Evolutionary conservation across 306 rosid genomes (phyloP), one percentile per base, ranked within the genome.

Genomic region (Nissolia schottii): DNA sequence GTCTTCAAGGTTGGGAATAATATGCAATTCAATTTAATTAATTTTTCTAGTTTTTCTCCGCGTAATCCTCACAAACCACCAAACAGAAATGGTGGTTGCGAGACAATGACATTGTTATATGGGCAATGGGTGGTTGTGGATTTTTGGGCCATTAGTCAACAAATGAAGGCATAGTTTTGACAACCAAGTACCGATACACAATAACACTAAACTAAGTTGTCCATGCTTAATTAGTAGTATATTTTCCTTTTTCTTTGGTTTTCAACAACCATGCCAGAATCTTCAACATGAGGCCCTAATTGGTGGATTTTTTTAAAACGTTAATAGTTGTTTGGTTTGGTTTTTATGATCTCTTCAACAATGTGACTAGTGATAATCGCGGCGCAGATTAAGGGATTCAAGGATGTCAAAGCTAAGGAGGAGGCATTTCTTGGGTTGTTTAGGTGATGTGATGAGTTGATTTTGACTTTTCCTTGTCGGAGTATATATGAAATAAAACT

Each of bases 91-190:
- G 85, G 81, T 76, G 73, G 85, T 79, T 78, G 78, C 3, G 68
- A 64, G 81, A 80, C 1, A 74, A 13, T 13, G 85, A 67, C 79
- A 66, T 32, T 31, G 51, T 71, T 70, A 50, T 69, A 37, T 70
- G 73, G 85, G 84, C 67, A 10, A 37, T 70, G 73, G 85, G 84
- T 71, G 13, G 82, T 64, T 77, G 84, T 27, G 38, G 70, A 67
- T 51, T 79, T 45, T 38, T 14, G 32, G 58, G 43, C 60, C 28
- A 1, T 1, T 58, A 88, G 90, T 89, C 96, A 92, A 89, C 18
- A 87, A 89, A 70, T 79, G 82, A 84, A 72, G 90, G 87, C 91
- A 75, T 46, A 0, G 64, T 73, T 87, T 77, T 80, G 80, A 85
- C 76, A 58, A 66, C 57, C 57, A 78, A 3, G 28, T 53, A 22